A percentile compares a stretch with the other conserved stretches of the same genome.
Evolutionary conservation across 1,284 basidiomycete genomes (phyloP).

Genomic region (Malassezia restricta): DNA sequence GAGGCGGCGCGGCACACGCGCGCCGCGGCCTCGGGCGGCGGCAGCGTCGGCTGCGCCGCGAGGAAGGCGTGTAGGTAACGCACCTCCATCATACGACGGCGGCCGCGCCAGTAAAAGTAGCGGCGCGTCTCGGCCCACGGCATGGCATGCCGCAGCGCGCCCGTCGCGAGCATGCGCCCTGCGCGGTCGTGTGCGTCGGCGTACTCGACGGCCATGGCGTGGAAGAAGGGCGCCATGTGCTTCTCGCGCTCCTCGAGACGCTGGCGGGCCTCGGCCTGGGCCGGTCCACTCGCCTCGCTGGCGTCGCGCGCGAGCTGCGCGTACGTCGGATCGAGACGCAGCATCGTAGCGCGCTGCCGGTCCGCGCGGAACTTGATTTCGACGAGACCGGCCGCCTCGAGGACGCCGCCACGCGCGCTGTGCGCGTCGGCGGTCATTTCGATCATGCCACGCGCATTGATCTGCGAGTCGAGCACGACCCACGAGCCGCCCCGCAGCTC

Average conservation of each 20-base stretch:
- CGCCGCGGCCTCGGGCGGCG: conserved; percentile 27
- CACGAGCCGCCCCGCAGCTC: conserved; percentile 98
- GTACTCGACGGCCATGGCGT: conserved; percentile 83
- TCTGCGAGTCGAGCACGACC: conserved; percentile 96
- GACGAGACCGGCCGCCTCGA: conserved; percentile 88
- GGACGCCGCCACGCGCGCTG: conserved; percentile 75
- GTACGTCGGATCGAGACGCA: conserved; percentile 76
- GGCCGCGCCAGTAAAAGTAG: conserved; percentile 90
- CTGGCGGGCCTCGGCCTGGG: conserved; percentile 34
- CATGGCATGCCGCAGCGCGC: conserved; percentile 63
- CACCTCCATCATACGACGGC: conserved; percentile 50
- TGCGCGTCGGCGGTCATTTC: conserved; percentile 79
- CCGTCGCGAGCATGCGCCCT: conserved; percentile 96
- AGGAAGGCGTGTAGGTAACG: conserved; percentile 26
- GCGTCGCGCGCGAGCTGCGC: conserved; percentile 63
- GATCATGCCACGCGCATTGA: conserved; percentile 86
- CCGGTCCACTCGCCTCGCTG: conserved; percentile 56
- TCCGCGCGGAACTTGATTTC: conserved; percentile 52
- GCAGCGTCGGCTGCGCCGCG: conserved; percentile 40
- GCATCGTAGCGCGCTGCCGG: conserved; percentile 86
- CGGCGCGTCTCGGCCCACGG: conserved; percentile 59
- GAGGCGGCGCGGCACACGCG: conserved; percentile 22
- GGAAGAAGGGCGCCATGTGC: conserved; percentile 74
- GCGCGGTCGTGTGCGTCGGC: conserved; percentile 91
- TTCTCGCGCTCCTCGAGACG: conserved; percentile 66